Percentiles rank a stretch among this genome's conserved stretches.
These are phyloP conservation scores for Harrya chromipes DNA, from an alignment of 768 basidiomycete species.

Conservation along the genomic window DNA sequence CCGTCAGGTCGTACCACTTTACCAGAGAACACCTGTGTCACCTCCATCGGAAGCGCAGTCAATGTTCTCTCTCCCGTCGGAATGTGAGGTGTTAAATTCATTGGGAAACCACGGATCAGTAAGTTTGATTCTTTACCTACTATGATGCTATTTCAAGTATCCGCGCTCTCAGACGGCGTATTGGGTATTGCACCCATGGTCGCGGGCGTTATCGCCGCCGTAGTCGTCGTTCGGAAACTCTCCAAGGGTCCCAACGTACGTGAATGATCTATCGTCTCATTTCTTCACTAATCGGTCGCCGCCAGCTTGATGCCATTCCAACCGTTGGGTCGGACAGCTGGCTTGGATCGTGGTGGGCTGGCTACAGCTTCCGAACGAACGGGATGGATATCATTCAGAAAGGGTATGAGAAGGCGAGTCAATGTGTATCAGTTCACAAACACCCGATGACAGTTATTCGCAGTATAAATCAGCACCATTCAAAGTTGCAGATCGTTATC, in stretches of 20 bases:
- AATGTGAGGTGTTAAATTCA: too few species aligned
- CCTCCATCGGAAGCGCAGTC: too few species aligned
- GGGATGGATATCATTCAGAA: conserved; percentile 27
- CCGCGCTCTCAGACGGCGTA: background rate
- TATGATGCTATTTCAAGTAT: background rate
- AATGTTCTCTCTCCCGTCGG: too few species aligned
- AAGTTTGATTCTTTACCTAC: background rate
- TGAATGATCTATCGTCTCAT: background rate
- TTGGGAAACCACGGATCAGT: too few species aligned
- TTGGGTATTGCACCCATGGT: background rate
- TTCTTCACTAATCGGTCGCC: background rate
- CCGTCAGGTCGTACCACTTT: too few species aligned
- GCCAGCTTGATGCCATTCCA: conserved; percentile 31
- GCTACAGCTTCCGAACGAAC: conserved; percentile 17
- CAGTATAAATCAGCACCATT: conserved; percentile 31
- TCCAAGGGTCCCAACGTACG: conserved; percentile 4
- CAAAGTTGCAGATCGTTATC: conserved; percentile 26
- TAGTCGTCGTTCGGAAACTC: conserved; percentile 7
- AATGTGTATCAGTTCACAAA: background rate
- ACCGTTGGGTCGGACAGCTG: conserved; percentile 25
- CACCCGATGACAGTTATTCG: background rate
- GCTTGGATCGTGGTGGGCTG: conserved; percentile 27
- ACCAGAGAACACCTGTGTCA: too few species aligned
- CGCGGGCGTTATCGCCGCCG: conserved; percentile 7
- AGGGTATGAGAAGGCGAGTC: conserved; percentile 32